phyloP scores from a whole-genome alignment of 1,284 basidiomycete species.

The Ganoderma sinense region DNA sequence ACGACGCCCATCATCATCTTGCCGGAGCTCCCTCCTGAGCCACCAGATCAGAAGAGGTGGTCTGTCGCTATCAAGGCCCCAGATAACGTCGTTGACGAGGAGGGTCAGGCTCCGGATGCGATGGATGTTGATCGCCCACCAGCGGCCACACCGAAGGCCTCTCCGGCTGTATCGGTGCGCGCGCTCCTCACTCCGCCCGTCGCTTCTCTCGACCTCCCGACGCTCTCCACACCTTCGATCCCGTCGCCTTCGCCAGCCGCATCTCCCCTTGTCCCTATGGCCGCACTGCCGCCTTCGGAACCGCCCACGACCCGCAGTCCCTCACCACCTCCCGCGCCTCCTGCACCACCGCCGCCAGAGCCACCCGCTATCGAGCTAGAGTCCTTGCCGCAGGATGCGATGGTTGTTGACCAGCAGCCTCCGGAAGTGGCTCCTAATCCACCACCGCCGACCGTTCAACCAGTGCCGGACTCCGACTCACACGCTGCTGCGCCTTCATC shows the following conservation, averaged over 20 bases:
- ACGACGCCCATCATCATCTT: constrained; percentile 8
- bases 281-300: neutral
- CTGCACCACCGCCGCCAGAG: neutral
- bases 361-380: neutral
- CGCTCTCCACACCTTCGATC: neutral
- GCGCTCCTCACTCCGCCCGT: neutral
- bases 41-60: neutral
- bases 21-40: constrained; percentile 10
- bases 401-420: neutral
- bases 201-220: neutral
- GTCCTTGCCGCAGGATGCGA: neutral
- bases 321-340: neutral
- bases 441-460: neutral
- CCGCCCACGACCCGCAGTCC: neutral
- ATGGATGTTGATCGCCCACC: constrained; percentile 21
- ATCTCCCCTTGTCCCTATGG: neutral
- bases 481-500: neutral
- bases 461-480: neutral
- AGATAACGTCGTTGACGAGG: neutral
- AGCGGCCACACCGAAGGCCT: neutral
- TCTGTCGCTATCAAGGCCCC: neutral
- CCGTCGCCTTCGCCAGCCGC: neutral
- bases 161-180: neutral
- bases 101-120: neutral
- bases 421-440: neutral